These are phyloP conservation scores for Cystobasidium onofrii DNA, from an alignment of 768 basidiomycete species.

Conservation along the genomic window DNA sequence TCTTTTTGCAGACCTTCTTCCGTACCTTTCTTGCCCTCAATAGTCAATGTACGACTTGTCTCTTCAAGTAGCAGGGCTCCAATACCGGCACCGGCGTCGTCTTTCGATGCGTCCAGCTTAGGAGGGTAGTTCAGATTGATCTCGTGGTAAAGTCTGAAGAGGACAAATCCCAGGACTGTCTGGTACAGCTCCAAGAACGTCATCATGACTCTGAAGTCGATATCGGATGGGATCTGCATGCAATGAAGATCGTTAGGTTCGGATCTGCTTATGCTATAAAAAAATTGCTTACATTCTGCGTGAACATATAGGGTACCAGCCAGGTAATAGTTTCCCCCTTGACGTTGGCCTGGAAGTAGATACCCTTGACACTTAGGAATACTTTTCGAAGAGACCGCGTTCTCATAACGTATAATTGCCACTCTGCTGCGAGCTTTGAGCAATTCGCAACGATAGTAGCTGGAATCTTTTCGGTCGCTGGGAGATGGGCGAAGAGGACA, in stretches of 20 bases:
- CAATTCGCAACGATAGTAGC: slow-evolving; percentile 82
- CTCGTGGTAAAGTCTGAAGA: slow-evolving; percentile 98
- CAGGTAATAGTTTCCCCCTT: slow-evolving; percentile 88
- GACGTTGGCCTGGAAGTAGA: slow-evolving; percentile 94
- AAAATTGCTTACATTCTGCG: slow-evolving; percentile 63
- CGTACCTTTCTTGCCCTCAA: slow-evolving; percentile 44
- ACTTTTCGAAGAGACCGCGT: slow-evolving; percentile 73
- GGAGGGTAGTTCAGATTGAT: slow-evolving; percentile 90
- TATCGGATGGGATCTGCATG: slow-evolving; percentile 75
- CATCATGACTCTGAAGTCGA: slow-evolving; percentile 94
- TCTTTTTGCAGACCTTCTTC: slow-evolving; percentile 46
- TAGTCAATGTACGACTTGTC: slow-evolving; percentile 42
- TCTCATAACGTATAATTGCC: slow-evolving; percentile 93
- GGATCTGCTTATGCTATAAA: neutral
- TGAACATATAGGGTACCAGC: slow-evolving; percentile 96
- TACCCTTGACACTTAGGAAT: slow-evolving; percentile 93
- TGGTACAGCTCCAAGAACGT: slow-evolving; percentile 98
- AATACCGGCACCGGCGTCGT: slow-evolving; percentile 75
- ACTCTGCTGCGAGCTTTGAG: slow-evolving; percentile 78
- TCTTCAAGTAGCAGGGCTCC: slow-evolving; percentile 72
- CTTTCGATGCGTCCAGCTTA: slow-evolving; percentile 68
- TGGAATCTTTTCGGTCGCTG: slow-evolving; percentile 66
- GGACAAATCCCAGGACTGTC: slow-evolving; percentile 85
- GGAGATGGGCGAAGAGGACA: slow-evolving; percentile 82
- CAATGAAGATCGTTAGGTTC: slow-evolving; percentile 14